Evolutionary conservation across 1,139 yeast species (phyloP).

Genomic region (Saccharomyces uvarum): DNA sequence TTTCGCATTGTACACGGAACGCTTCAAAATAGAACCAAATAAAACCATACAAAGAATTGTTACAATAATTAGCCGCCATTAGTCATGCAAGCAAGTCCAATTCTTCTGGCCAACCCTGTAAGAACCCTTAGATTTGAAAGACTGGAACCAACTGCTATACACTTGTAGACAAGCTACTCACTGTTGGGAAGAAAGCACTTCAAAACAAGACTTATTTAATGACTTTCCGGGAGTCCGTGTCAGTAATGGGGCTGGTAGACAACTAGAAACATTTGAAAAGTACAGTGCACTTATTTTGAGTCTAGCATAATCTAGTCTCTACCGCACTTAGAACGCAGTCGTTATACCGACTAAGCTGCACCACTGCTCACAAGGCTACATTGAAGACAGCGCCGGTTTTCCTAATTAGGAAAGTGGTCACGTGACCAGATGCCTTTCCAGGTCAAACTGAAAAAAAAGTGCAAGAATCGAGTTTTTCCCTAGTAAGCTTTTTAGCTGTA

Average conservation of each 20-base stretch:
- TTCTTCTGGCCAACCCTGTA: not conserved
- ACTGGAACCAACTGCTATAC: too few species aligned
- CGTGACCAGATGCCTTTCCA: slow-evolving; percentile 17
- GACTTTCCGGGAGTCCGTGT: too few species aligned
- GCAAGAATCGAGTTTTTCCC: slow-evolving; percentile 7
- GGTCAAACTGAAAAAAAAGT: slow-evolving; percentile 6
- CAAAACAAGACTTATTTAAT: too few species aligned
- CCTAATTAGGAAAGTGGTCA: slow-evolving; percentile 20
- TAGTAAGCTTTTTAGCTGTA: slow-evolving; percentile 1
- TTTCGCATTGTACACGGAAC: not conserved
- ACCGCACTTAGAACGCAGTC: too few species aligned
- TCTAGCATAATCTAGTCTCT: too few species aligned
- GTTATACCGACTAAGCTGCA: not conserved
- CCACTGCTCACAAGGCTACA: not conserved
- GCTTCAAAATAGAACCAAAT: not conserved
- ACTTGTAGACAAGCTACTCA: too few species aligned
- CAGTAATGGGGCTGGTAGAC: too few species aligned
- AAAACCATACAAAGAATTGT: not conserved
- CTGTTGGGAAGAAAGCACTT: too few species aligned
- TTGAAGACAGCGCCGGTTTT: slow-evolving; percentile 1
- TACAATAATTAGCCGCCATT: not conserved
- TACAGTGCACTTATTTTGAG: too few species aligned
- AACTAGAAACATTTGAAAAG: too few species aligned
- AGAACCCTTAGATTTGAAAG: not conserved
- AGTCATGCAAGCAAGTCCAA: not conserved